phyloP scores from a whole-genome alignment of 164 flowering plant genomes.

The Macadamia integrifolia region DNA sequence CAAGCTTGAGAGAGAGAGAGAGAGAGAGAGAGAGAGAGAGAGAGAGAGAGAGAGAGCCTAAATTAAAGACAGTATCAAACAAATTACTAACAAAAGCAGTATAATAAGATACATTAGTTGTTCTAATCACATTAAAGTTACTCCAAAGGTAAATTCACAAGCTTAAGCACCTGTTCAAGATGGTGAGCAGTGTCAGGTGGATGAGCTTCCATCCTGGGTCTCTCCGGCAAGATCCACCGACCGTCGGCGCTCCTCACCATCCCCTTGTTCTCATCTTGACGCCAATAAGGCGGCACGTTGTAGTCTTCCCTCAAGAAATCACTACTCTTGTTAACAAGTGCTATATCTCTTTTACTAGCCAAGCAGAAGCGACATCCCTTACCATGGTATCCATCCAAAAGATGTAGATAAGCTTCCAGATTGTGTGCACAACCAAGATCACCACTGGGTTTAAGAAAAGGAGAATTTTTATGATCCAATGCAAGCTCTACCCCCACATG shows the following conservation, averaged over 20 bases:
- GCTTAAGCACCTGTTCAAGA: constrained; percentile 42
- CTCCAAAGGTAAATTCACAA: constrained; percentile 2
- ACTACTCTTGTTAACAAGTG: constrained; percentile 62
- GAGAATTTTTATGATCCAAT: constrained; percentile 48
- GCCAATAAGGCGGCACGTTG: constrained; percentile 65
- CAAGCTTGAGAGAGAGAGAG: too few species aligned
- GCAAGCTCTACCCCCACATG: constrained; percentile 70
- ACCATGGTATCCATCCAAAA: constrained; percentile 69
- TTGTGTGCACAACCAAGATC: constrained; percentile 51
- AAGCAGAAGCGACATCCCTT: constrained; percentile 27
- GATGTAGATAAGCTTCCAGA: constrained; percentile 58
- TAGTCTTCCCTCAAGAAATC: constrained; percentile 48
- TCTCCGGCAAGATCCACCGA: constrained; percentile 63
- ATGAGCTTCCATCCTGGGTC: constrained; percentile 52
- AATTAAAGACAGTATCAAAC: too few species aligned
- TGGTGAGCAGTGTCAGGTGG: constrained; percentile 64
- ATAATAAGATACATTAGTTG: too few species aligned
- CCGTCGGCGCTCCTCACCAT: constrained; percentile 70
- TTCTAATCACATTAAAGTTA: too few species aligned
- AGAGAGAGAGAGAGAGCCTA: too few species aligned
- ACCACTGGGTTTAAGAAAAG: constrained; percentile 33
- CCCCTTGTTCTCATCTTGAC: constrained; percentile 77
- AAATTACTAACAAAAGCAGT: too few species aligned
- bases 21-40: too few species aligned
- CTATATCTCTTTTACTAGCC: constrained; percentile 50